A percentile compares a stretch with the other conserved stretches of the same genome.
Conservation (phyloP, 83 land plant genomes). For the Larix sibirica region DNA sequence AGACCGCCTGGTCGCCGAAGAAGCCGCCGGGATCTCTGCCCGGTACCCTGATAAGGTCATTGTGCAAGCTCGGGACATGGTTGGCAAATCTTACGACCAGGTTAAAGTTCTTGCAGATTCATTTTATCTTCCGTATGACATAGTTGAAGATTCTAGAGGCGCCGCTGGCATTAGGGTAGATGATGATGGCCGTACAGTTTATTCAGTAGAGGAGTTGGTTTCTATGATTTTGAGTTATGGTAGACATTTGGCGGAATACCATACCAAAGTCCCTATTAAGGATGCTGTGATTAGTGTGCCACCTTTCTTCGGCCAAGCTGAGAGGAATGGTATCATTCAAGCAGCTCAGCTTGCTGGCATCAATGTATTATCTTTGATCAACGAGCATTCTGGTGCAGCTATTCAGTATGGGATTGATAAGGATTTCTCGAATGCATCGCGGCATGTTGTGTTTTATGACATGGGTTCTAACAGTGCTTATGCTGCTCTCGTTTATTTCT, state of each 20-base stretch:
- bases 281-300: conserved; percentile 92
- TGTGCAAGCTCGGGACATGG: conserved; percentile 57
- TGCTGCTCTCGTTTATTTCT: conserved; percentile 87
- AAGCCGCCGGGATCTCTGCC: conserved; percentile 76
- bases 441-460: conserved; percentile 89
- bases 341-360: conserved; percentile 91
- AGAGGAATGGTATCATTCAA: conserved; percentile 65
- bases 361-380: conserved; percentile 76
- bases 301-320: conserved; percentile 87
- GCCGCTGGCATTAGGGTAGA: conserved; percentile 49
- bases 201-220: conserved; percentile 70
- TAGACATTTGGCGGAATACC: conserved; percentile 65
- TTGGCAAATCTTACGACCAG: conserved; percentile 58
- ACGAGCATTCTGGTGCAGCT: conserved; percentile 96
- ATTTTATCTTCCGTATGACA: conserved; percentile 62
- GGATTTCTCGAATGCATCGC: conserved; percentile 80
- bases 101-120: conserved; percentile 29
- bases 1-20: conserved; percentile 84
- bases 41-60: conserved; percentile 84
- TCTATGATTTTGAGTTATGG: conserved; percentile 82
- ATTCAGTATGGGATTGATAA: conserved; percentile 97
- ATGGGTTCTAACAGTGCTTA: conserved; percentile 90
- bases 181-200: conserved; percentile 44
- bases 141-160: conserved; percentile 72
- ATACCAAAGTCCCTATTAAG: conserved; percentile 59